A percentile compares a stretch with the other conserved stretches of the same genome.
These are phyloP conservation scores for Xylaria arbuscula DNA, from an alignment of 2,329 filamentous ascomycete species.

Conservation along the genomic window DNA sequence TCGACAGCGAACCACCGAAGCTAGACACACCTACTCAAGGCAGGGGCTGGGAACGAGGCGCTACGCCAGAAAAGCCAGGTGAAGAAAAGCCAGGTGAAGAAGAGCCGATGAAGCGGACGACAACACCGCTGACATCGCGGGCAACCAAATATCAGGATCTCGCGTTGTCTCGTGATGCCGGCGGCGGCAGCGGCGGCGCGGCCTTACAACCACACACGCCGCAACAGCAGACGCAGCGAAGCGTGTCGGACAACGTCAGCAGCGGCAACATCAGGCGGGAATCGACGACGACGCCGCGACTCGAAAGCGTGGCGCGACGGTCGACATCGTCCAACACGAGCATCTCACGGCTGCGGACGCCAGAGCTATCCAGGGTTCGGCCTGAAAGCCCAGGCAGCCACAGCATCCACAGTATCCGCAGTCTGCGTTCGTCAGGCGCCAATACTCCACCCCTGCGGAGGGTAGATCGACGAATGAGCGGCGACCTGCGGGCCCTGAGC, in stretches of 20 bases:
- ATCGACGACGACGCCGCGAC: slow-evolving; percentile 36
- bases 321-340: slow-evolving; percentile 66
- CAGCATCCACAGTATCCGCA: slow-evolving; percentile 51
- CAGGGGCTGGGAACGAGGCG: slow-evolving; percentile 28
- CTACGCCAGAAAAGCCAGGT: slow-evolving; percentile 30
- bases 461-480: slow-evolving; percentile 74
- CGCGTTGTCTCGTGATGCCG: slow-evolving; percentile 31
- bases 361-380: slow-evolving; percentile 65
- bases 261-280: slow-evolving; percentile 30
- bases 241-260: slow-evolving; percentile 55
- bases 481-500: slow-evolving; percentile 78
- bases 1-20: slow-evolving; percentile 46
- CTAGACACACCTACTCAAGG: slow-evolving; percentile 41
- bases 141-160: slow-evolving; percentile 41
- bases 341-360: slow-evolving; percentile 63
- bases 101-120: slow-evolving; percentile 26
- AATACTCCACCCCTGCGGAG: slow-evolving; percentile 76
- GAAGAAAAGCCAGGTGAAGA: slow-evolving; percentile 34
- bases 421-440: slow-evolving; percentile 59
- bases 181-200: slow-evolving; percentile 19
- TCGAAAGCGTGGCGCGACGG: slow-evolving; percentile 52
- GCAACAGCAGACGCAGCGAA: slow-evolving; percentile 44
- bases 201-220: slow-evolving; percentile 35
- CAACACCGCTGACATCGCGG: slow-evolving; percentile 36
- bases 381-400: slow-evolving; percentile 71